These are phyloP conservation scores for Aspergillus uvarum DNA, from an alignment of 2,329 filamentous ascomycete species.

Conservation along the genomic window DNA sequence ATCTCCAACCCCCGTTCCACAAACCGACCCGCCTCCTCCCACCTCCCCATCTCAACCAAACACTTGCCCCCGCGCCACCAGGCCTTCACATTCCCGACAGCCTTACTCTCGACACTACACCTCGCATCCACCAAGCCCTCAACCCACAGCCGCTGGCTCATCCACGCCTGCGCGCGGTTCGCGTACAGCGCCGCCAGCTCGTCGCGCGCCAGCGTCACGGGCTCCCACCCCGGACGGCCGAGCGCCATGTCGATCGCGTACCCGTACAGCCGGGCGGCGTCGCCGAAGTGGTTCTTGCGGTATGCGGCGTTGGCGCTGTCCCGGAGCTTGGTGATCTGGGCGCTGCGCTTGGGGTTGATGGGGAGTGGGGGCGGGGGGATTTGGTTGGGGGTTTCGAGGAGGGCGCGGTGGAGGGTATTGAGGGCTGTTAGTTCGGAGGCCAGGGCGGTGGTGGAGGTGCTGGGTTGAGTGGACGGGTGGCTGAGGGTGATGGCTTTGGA, in stretches of 20 bases:
- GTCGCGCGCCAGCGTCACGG: conserved; percentile 76
- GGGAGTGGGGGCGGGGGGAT: conserved; percentile 84
- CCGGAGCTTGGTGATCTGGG: conserved; percentile 84
- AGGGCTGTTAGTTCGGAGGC: conserved; percentile 68
- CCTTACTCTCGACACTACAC: conserved; percentile 82
- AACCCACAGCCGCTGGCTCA: conserved; percentile 77
- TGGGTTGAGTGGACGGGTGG: conserved; percentile 46
- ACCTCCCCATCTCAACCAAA: conserved; percentile 83
- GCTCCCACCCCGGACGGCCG: conserved; percentile 82
- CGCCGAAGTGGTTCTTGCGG: conserved; percentile 71
- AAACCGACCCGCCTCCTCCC: conserved; percentile 80
- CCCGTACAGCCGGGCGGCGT: conserved; percentile 78
- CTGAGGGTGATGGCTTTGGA: conserved; percentile 69
- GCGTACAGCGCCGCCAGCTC: conserved; percentile 77
- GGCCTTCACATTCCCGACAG: conserved; percentile 83
- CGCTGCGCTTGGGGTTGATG: conserved; percentile 87
- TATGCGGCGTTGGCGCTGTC: conserved; percentile 82
- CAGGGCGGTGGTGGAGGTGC: conserved; percentile 52
- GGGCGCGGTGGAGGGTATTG: conserved; percentile 71
- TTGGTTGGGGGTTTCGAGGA: conserved; percentile 62
- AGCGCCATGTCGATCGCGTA: conserved; percentile 90
- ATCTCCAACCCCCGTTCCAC: conserved; percentile 75
- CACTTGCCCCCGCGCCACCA: conserved; percentile 90
- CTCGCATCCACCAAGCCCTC: conserved; percentile 87
- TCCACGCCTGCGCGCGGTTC: conserved; percentile 87